Evolutionary conservation across 2,329 filamentous ascomycete genomes (phyloP).

Genomic region (Hymenoscyphus scutula): DNA sequence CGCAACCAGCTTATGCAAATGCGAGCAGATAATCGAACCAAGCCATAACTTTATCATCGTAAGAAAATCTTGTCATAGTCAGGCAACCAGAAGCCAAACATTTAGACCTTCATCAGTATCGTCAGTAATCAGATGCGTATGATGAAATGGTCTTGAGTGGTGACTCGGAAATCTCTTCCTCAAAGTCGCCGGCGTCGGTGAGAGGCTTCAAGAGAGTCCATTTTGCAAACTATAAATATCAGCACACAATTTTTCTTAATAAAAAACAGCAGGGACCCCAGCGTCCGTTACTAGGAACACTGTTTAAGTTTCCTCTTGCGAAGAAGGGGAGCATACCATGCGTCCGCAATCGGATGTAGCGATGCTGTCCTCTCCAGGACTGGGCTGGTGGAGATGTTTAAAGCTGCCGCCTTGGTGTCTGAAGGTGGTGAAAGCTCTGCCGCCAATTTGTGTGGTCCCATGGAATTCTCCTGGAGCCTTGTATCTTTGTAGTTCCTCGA

Average conservation of each 20-base stretch:
- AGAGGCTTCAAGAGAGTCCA: background rate
- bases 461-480: background rate
- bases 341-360: background rate
- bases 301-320: no score
- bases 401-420: background rate
- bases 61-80: no score
- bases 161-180: background rate
- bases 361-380: background rate
- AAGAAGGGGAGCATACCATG: background rate
- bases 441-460: background rate
- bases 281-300: no score
- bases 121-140: background rate
- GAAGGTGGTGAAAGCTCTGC: background rate
- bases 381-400: background rate
- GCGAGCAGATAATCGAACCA: no score
- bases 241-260: background rate
- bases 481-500: background rate
- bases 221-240: background rate
- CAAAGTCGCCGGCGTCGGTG: background rate
- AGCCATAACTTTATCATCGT: no score
- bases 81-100: no score
- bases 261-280: no score
- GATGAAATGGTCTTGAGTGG: background rate
- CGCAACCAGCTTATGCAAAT: no score
- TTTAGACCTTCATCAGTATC: no score